Evolutionary conservation across 345 rosid genomes (phyloP), one percentile per base, ranked within the genome.

Genomic region (Eucalyptus cloeziana): DNA sequence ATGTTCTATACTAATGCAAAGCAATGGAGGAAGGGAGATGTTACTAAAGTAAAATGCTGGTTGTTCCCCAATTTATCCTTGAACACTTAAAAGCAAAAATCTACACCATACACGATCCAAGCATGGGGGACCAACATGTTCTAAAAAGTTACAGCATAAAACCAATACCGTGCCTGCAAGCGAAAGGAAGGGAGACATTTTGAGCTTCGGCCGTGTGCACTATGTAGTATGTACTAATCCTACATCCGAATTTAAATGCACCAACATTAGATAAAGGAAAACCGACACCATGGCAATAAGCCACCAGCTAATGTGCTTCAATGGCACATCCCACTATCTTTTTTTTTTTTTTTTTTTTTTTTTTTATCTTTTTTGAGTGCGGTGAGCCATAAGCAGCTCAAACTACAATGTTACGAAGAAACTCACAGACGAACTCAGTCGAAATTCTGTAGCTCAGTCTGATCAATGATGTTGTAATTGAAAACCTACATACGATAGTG

Each of bases 131-230:
- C 49, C 47, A 14, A 45, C 45, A 54, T 30, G 52, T 19, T 49
- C 22, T 51, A 27, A 62, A 49, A 45, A 44, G 7, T 45, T 27
- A 33, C 31, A 64, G 49, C 33, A 25, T 17, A 81, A 81, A 87
- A 62, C 87, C 91, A 91, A 91, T 95, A 97, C 99, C 98, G 91
- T 97, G 99, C 95, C 98, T 94, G 95, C 99, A 97, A 89, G 99
- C 99, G 90, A 97, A 97, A 13, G 98, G 99, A 89, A 97, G 99
- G 13, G 91, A 69, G 85, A 97, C 95, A 90, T 95, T 92, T 90
- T 97, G 98, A 62, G 97, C 87, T 90, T 97, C 99, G 15, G 98
- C 98, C 31, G 99, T 95, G 90, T 97, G 99, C 45, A 44, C 7
- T 7, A 6, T 44, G 9, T 91, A 97, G 89, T 90, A 97, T 97